Evolutionary conservation across 352 stramenopile species (phyloP).

Genomic region (Aphanomyces stellatus): DNA sequence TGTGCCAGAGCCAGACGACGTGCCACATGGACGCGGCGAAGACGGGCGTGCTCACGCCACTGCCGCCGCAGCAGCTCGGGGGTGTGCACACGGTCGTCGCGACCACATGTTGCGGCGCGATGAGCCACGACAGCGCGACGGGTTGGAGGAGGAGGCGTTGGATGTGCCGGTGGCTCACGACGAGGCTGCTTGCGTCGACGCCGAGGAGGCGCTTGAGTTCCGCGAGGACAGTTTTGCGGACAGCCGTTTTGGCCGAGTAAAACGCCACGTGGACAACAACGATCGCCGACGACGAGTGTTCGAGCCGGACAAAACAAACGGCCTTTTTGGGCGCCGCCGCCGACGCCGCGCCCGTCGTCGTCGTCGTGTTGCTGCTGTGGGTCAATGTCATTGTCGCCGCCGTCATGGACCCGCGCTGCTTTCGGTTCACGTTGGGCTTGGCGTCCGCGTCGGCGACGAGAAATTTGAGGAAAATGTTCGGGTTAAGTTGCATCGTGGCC

Average conservation of each 20-base stretch:
- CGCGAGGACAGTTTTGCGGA: constrained; percentile 51
- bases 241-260: constrained; percentile 58
- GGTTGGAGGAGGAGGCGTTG: constrained; percentile 37
- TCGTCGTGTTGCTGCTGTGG: too few relatives aligned
- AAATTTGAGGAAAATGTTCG: constrained; percentile 78
- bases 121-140: background rate
- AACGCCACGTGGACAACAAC: constrained; percentile 79
- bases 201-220: constrained; percentile 66
- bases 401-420: constrained; percentile 13
- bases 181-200: constrained; percentile 34
- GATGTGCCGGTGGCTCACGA: constrained; percentile 72
- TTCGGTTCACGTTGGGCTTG: constrained; percentile 12
- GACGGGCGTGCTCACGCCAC: constrained; percentile 60
- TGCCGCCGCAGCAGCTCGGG: constrained; percentile 71
- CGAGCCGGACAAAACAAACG: constrained; percentile 74
- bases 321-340: constrained; percentile 27
- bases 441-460: constrained; percentile 20
- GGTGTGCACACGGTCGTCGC: too few relatives aligned
- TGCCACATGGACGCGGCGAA: constrained; percentile 86
- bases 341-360: background rate
- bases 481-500: constrained; percentile 66
- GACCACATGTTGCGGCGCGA: constrained; percentile 27
- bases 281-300: constrained; percentile 72
- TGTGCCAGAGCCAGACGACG: constrained; percentile 76
- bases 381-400: too few relatives aligned